Evolutionary conservation across 2,329 filamentous ascomycete species (phyloP).

Genomic region (Ascochyta fabae): DNA sequence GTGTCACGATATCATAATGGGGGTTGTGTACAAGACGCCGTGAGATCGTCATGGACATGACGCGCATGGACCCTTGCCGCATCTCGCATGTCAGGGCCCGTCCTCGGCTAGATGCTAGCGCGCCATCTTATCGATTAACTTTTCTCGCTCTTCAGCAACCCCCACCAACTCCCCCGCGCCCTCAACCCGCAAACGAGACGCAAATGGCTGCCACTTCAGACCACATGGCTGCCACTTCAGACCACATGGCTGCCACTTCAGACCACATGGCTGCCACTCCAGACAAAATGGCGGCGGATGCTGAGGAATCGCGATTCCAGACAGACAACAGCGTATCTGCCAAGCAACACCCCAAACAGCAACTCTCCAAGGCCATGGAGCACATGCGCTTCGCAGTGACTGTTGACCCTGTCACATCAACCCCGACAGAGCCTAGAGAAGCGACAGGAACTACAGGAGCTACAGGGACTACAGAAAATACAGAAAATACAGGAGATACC

Average conservation of each 20-base stretch:
- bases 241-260: neutral
- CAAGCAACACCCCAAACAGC: conserved; percentile 49
- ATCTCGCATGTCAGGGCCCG: neutral
- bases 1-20: conserved; percentile 29
- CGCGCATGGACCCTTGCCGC: neutral
- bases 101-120: conserved; percentile 1
- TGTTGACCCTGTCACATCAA: conserved; percentile 41
- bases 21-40: neutral
- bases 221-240: conserved; percentile 27
- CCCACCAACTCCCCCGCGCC: conserved; percentile 12
- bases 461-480: neutral
- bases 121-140: conserved; percentile 13
- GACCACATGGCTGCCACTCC: conserved; percentile 25
- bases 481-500: neutral
- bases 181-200: neutral
- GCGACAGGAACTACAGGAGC: too few species aligned
- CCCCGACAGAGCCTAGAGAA: too few species aligned
- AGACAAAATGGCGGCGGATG: conserved; percentile 11
- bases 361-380: conserved; percentile 60
- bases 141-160: conserved; percentile 2
- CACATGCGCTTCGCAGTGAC: conserved; percentile 60
- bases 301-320: conserved; percentile 32
- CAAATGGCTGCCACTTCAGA: neutral
- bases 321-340: conserved; percentile 42
- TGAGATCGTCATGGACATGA: neutral